phyloP scores from a whole-genome alignment of 805 yeast species.

The Isabelozyma heimii region DNA sequence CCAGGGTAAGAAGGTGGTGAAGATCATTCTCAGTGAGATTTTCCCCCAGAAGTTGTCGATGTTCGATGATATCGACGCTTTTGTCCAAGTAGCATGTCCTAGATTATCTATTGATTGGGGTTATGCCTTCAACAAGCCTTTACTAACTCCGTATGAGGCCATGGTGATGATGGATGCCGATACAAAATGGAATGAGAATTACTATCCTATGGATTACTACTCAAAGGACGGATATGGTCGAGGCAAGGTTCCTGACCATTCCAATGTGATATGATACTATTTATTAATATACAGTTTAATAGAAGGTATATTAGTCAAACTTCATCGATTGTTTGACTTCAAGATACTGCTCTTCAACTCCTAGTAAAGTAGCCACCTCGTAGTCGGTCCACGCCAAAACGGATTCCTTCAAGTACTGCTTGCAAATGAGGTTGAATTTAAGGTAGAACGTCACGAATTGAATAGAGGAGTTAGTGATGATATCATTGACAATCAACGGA shows the following conservation, averaged over 20 bases:
- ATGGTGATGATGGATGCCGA: conserved; percentile 84
- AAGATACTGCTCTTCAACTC: conserved; percentile 45
- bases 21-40: conserved; percentile 85
- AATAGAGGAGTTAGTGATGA: conserved; percentile 48
- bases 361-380: conserved; percentile 70
- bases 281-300: neutral
- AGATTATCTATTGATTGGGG: conserved; percentile 98
- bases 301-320: conserved; percentile 6
- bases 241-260: conserved; percentile 62
- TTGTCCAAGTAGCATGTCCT: conserved; percentile 97
- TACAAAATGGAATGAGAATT: conserved; percentile 55
- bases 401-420: conserved; percentile 30
- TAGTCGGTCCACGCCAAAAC: conserved; percentile 51
- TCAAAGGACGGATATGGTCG: conserved; percentile 88
- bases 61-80: conserved; percentile 92
- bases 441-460: conserved; percentile 48
- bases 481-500: conserved; percentile 58
- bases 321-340: conserved; percentile 12
- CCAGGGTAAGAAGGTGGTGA: conserved; percentile 67
- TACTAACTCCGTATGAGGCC: conserved; percentile 93
- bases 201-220: conserved; percentile 96
- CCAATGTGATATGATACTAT: neutral
- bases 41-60: conserved; percentile 89
- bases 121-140: conserved; percentile 89
- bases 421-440: conserved; percentile 34